These are phyloP conservation scores for Erysimum cheiranthoides DNA, from an alignment of 345 rosid genomes.

Conservation along the genomic window DNA sequence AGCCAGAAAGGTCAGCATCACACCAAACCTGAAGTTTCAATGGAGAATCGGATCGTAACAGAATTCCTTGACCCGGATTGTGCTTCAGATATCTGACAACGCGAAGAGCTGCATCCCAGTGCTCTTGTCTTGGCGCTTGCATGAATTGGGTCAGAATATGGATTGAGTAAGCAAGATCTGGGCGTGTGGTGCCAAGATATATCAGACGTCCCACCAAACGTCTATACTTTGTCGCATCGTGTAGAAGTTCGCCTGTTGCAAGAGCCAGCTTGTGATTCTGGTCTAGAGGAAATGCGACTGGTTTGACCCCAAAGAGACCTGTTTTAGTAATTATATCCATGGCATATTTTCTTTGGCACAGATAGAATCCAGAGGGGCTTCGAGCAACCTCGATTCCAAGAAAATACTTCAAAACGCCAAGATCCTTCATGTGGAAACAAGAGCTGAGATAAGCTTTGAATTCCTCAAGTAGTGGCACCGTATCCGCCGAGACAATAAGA, in stretches of 20 bases:
- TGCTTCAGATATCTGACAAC: background rate
- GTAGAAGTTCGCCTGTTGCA: background rate
- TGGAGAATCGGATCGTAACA: rapidly evolving
- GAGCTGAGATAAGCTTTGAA: background rate
- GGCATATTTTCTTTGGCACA: background rate
- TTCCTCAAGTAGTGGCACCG: rapidly evolving
- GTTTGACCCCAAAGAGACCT: rapidly evolving
- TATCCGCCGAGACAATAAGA: background rate
- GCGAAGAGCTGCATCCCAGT: background rate
- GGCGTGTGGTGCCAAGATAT: rapidly evolving
- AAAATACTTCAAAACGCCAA: background rate
- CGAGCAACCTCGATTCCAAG: background rate
- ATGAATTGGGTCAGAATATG: background rate
- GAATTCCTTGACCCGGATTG: background rate
- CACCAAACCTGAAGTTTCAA: background rate
- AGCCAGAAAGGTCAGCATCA: background rate
- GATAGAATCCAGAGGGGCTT: rapidly evolving
- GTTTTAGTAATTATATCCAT: background rate
- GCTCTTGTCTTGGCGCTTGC: rapidly evolving
- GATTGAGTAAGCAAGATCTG: background rate
- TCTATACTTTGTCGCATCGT: background rate
- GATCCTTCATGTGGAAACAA: background rate
- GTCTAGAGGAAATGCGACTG: rapidly evolving
- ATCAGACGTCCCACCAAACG: background rate
- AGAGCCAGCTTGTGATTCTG: background rate